Evolutionary conservation across 805 yeast species (phyloP).

Genomic region (Brettanomyces naardenensis): DNA sequence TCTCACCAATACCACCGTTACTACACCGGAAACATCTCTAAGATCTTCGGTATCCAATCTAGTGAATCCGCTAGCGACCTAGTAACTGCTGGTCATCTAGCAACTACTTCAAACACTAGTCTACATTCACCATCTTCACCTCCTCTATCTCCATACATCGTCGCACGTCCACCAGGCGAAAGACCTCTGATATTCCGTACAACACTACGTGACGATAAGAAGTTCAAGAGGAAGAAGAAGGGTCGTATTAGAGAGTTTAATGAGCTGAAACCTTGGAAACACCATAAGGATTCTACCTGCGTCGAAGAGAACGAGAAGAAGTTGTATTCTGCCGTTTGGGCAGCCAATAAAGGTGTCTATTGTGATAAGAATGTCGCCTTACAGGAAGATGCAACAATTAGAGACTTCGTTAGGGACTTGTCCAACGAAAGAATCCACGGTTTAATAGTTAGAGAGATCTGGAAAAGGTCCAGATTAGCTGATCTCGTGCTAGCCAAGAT

Average conservation of each 20-base stretch:
- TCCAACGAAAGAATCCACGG: slow-evolving; percentile 35
- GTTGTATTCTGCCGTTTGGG: slow-evolving; percentile 93
- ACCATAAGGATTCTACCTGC: slow-evolving; percentile 52
- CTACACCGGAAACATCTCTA: neutral
- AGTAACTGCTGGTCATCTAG: neutral
- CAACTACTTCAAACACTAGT: too few relatives aligned
- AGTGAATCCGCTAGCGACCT: neutral
- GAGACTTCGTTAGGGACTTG: neutral
- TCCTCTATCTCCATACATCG: too few relatives aligned
- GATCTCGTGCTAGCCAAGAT: slow-evolving; percentile 51
- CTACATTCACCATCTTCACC: too few relatives aligned
- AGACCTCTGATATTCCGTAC: slow-evolving; percentile 39
- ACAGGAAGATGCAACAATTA: neutral
- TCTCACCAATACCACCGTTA: slow-evolving; percentile 2
- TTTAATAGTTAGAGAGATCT: slow-evolving; percentile 64
- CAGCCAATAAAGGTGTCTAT: slow-evolving; percentile 69
- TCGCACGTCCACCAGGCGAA: too few relatives aligned
- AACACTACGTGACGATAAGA: slow-evolving; percentile 33
- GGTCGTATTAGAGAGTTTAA: slow-evolving; percentile 46
- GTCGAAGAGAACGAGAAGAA: slow-evolving; percentile 61
- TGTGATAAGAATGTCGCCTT: slow-evolving; percentile 15
- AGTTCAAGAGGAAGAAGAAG: slow-evolving; percentile 21
- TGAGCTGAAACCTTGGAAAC: slow-evolving; percentile 92
- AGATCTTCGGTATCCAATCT: neutral
- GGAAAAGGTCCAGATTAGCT: slow-evolving; percentile 74